Conservation (phyloP, 2,329 filamentous ascomycete species). For the Orbilia oligospora region DNA sequence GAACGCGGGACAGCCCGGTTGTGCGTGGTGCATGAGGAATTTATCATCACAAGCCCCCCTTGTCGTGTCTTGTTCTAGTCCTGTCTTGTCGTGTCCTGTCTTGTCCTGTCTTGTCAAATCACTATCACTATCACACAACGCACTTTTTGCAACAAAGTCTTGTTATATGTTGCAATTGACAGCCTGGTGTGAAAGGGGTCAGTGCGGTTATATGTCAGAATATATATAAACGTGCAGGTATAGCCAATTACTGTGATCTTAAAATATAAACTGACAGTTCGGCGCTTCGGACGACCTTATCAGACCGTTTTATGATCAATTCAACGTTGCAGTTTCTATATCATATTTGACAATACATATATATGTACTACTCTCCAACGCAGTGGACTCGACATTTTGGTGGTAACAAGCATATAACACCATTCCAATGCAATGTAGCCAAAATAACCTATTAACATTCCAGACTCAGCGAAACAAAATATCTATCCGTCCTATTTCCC, state of each 20-base stretch:
- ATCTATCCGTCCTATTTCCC: background rate
- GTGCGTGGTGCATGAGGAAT: slow-evolving; percentile 28
- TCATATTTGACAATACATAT: too few relatives aligned
- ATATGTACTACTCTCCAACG: too few relatives aligned
- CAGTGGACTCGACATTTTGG: too few relatives aligned
- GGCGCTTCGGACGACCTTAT: slow-evolving; percentile 4
- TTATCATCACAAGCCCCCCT: slow-evolving; percentile 14
- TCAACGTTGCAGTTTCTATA: too few relatives aligned
- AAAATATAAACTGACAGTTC: background rate
- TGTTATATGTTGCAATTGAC: background rate
- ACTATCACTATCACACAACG: slow-evolving; percentile 30
- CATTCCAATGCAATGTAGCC: too few relatives aligned
- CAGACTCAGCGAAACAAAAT: background rate
- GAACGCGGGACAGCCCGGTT: slow-evolving; percentile 29
- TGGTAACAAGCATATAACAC: too few relatives aligned
- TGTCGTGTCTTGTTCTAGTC: background rate
- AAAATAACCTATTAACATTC: background rate
- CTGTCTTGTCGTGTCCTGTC: background rate
- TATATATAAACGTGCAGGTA: background rate
- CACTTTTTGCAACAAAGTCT: slow-evolving; percentile 30
- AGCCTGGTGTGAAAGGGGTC: too few relatives aligned
- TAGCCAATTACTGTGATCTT: background rate
- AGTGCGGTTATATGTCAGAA: background rate
- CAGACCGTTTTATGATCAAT: background rate
- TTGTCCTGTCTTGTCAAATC: background rate